A percentile compares a stretch with the other conserved stretches of the same genome.
Evolutionary conservation across 371 early-diverging fungal genomes (phyloP).

Genomic region (Gilbertella persicaria): DNA sequence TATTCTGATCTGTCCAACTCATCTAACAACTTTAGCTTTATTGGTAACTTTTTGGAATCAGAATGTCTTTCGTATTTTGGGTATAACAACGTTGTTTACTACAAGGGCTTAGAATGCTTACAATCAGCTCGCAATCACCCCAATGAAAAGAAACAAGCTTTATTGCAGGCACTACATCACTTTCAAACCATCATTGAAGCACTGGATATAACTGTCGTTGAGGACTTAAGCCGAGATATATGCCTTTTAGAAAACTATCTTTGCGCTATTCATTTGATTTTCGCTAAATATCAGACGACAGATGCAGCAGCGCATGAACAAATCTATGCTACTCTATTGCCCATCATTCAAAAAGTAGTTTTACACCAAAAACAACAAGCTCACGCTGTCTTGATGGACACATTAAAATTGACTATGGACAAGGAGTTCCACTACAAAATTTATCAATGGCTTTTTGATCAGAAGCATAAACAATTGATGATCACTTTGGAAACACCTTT

Average conservation of each 20-base stretch:
- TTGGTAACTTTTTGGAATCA: slow-evolving; percentile 7
- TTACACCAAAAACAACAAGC: not conserved
- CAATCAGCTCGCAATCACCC: slow-evolving; percentile 1
- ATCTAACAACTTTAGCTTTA: not conserved
- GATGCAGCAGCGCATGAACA: not conserved
- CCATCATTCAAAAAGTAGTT: not conserved
- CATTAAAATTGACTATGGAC: slow-evolving; percentile 4
- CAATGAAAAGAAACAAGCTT: not conserved
- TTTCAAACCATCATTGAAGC: not conserved
- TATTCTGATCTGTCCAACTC: not conserved
- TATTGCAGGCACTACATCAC: slow-evolving; percentile 5
- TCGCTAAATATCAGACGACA: slow-evolving; percentile 1
- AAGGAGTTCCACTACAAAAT: slow-evolving; percentile 10
- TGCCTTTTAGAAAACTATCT: slow-evolving; percentile 1
- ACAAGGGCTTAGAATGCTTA: slow-evolving; percentile 15
- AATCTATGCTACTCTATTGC: not conserved
- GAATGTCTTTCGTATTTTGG: slow-evolving; percentile 11
- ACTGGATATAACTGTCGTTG: not conserved
- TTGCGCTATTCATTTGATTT: slow-evolving; percentile 4
- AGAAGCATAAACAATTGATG: slow-evolving; percentile 2
- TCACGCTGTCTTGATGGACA: not conserved
- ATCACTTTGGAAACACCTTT: slow-evolving; percentile 2
- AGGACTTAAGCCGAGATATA: not conserved
- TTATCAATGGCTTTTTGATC: slow-evolving; percentile 13
- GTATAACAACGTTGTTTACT: slow-evolving; percentile 3